Evolutionary conservation across 1,284 basidiomycete genomes (phyloP).

Genomic region (Rhodotorula mucilaginosa): DNA sequence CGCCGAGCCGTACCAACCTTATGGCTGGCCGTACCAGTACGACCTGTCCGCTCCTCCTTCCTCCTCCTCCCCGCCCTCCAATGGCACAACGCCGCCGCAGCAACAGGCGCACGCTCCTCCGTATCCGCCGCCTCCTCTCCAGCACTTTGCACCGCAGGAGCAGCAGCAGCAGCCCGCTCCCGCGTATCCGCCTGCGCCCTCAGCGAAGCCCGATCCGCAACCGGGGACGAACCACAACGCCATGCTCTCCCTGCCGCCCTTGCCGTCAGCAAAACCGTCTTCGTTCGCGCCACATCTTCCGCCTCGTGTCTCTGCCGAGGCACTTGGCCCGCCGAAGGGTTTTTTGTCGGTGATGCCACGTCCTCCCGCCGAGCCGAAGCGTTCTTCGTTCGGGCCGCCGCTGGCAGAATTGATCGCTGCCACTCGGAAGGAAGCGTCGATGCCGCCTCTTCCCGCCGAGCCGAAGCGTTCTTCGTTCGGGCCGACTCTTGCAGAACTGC

Average conservation of each 20-base stretch:
- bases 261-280: not conserved
- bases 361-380: not conserved
- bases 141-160: not conserved
- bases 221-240: too few species aligned
- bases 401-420: too few species aligned
- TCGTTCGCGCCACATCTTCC: not conserved
- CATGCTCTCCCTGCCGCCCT: too few species aligned
- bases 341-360: not conserved
- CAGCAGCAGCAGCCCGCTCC: not conserved
- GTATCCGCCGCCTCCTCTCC: not conserved
- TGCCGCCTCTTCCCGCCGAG: not conserved
- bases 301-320: not conserved
- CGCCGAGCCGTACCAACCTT: conserved; percentile 1
- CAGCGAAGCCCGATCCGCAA: not conserved
- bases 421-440: not conserved
- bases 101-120: not conserved
- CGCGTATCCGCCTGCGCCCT: too few species aligned
- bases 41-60: not conserved
- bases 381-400: too few species aligned
- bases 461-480: too few species aligned
- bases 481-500: too few species aligned
- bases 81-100: not conserved
- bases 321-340: not conserved
- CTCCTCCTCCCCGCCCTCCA: not conserved
- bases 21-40: conserved; percentile 9